Percentiles rank a stretch among this genome's conserved stretches.
These are phyloP conservation scores for Lentinula edodes DNA, from an alignment of 768 basidiomycete genomes.

Conservation along the genomic window DNA sequence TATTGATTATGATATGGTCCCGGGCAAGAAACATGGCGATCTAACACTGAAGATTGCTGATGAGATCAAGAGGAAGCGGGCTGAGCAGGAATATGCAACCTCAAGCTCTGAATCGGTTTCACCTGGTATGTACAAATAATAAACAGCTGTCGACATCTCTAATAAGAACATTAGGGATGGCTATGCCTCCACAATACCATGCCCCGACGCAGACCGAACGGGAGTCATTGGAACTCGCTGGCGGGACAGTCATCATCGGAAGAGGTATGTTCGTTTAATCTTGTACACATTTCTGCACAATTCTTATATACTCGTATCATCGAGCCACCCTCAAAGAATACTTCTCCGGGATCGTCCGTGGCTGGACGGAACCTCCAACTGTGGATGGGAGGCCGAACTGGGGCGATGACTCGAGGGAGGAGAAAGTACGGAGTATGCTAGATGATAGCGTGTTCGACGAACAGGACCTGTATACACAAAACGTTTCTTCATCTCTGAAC, in stretches of 20 bases:
- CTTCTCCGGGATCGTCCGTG: conserved; percentile 77
- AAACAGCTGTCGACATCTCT: neutral
- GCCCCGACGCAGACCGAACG: conserved; percentile 42
- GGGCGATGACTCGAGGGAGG: conserved; percentile 65
- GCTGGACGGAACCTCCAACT: conserved; percentile 60
- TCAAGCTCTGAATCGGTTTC: neutral
- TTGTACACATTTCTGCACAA: neutral
- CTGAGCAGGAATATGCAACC: conserved; percentile 23
- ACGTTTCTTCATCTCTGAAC: conserved; percentile 7
- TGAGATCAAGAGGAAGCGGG: conserved; percentile 61
- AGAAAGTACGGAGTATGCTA: conserved; percentile 58
- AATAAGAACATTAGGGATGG: conserved; percentile 16
- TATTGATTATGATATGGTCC: conserved; percentile 82
- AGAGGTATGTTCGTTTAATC: conserved; percentile 25
- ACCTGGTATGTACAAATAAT: neutral
- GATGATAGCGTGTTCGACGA: conserved; percentile 83
- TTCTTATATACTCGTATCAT: neutral
- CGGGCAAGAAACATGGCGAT: conserved; percentile 82
- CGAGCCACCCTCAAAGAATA: conserved; percentile 88
- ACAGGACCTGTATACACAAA: conserved; percentile 24
- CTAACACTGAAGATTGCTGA: conserved; percentile 73
- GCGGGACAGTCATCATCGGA: conserved; percentile 82
- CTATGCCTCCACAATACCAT: conserved; percentile 44
- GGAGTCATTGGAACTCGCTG: conserved; percentile 60
- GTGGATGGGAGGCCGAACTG: conserved; percentile 20